A percentile compares a stretch with the other conserved stretches of the same genome.
Evolutionary conservation across 2,329 filamentous ascomycete genomes (phyloP).

Genomic region (Pseudohalonectria lignicola): DNA sequence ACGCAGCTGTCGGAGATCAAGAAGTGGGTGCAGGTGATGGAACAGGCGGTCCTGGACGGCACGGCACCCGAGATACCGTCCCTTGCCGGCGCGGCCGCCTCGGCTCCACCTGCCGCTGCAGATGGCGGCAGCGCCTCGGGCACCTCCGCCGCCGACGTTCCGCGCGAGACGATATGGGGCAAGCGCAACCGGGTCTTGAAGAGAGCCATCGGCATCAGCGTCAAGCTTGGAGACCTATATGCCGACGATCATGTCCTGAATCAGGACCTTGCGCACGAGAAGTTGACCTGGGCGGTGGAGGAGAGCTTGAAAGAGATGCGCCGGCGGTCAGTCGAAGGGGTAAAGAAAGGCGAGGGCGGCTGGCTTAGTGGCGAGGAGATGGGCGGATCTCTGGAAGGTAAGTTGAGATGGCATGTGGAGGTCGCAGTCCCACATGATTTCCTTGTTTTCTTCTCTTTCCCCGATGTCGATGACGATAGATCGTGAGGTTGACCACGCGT

Average conservation of each 20-base stretch:
- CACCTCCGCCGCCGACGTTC: constrained; percentile 6
- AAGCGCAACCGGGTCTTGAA: constrained; percentile 58
- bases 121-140: constrained; percentile 5
- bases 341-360: constrained; percentile 57
- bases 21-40: constrained; percentile 46
- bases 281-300: constrained; percentile 72
- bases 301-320: constrained; percentile 65
- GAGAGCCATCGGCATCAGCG: constrained; percentile 63
- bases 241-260: constrained; percentile 65
- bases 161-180: constrained; percentile 37
- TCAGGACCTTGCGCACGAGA: constrained; percentile 61
- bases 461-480: background rate
- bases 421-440: too few relatives aligned
- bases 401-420: constrained; percentile 3
- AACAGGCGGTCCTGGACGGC: constrained; percentile 35
- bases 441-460: background rate
- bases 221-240: constrained; percentile 81
- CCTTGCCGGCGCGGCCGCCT: background rate
- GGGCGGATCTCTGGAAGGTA: constrained; percentile 63
- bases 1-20: constrained; percentile 60
- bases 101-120: background rate
- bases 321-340: constrained; percentile 53
- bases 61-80: constrained; percentile 21
- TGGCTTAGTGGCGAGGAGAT: constrained; percentile 64
- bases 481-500: constrained; percentile 5